Percentiles rank a stretch among this genome's conserved stretches.
phyloP scores from a whole-genome alignment of 2,329 filamentous ascomycete species.

The Aspergillus uvarum region DNA sequence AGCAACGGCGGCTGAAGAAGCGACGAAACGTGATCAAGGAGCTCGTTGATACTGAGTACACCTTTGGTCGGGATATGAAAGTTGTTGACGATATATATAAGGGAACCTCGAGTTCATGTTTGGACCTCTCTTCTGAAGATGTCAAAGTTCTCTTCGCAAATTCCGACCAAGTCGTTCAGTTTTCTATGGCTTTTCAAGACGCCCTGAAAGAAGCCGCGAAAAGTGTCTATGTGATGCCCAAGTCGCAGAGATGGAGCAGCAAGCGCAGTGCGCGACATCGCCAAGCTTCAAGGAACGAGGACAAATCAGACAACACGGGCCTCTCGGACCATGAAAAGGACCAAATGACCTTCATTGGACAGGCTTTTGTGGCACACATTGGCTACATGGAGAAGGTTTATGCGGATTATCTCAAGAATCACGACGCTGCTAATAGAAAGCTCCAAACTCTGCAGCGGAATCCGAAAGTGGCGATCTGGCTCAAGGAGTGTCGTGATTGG shows the following conservation, averaged over 20 bases:
- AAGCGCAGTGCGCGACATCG: conserved; percentile 51
- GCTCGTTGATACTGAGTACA: conserved; percentile 86
- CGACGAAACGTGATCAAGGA: conserved; percentile 86
- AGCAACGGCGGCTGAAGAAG: conserved; percentile 64
- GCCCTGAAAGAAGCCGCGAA: conserved; percentile 77
- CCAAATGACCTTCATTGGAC: conserved; percentile 57
- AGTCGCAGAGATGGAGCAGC: conserved; percentile 53
- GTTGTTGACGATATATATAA: conserved; percentile 98
- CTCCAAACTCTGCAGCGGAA: conserved; percentile 52
- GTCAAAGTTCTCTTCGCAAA: conserved; percentile 91
- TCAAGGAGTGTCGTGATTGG: conserved; percentile 88
- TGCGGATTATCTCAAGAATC: conserved; percentile 64
- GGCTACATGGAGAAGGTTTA: conserved; percentile 64
- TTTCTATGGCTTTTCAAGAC: conserved; percentile 76
- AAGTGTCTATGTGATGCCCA: conserved; percentile 72
- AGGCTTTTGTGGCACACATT: conserved; percentile 58
- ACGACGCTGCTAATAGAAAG: conserved; percentile 63
- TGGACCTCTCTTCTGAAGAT: conserved; percentile 77
- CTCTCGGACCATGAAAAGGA: conserved; percentile 57
- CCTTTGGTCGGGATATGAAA: conserved; percentile 92
- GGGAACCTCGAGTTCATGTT: conserved; percentile 79
- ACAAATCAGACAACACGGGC: conserved; percentile 28
- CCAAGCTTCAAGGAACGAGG: conserved; percentile 29
- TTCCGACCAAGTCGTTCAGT: conserved; percentile 82
- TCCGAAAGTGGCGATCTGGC: conserved; percentile 72